Conservation (phyloP, 768 basidiomycete genomes). For the Pleurotus giganteus region DNA sequence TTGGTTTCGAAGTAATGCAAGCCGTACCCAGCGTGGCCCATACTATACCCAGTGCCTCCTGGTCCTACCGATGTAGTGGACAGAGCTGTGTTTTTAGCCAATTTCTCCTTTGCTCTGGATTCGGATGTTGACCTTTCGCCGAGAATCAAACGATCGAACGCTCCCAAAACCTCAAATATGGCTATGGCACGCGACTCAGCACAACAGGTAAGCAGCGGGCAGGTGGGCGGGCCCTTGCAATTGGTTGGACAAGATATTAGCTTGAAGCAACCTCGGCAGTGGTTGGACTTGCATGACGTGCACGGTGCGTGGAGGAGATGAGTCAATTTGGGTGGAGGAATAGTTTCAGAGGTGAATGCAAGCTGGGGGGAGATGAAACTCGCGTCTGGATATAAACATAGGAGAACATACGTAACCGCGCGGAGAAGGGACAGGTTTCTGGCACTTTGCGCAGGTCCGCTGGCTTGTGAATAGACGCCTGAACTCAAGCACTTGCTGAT, state of each 20-base stretch:
- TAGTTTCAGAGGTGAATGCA: conserved; percentile 21
- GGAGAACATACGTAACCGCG: conserved; percentile 39
- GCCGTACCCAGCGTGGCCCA: conserved; percentile 12
- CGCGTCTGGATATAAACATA: not conserved
- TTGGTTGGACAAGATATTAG: conserved; percentile 32
- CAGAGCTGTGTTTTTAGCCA: conserved; percentile 22
- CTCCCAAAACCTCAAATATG: conserved; percentile 46
- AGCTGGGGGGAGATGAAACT: conserved; percentile 19
- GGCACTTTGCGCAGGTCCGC: conserved; percentile 37
- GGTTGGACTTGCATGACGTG: conserved; percentile 37
- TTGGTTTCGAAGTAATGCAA: too few relatives aligned
- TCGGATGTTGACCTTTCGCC: conserved; percentile 38
- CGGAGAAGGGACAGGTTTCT: conserved; percentile 31
- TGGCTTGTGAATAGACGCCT: conserved; percentile 33
- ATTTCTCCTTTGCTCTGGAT: conserved; percentile 31
- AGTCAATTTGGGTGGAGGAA: conserved; percentile 25
- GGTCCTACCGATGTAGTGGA: conserved; percentile 38
- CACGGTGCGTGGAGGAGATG: conserved; percentile 44
- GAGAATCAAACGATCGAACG: conserved; percentile 46
- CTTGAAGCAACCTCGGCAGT: conserved; percentile 50
- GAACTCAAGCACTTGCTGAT: conserved; percentile 29
- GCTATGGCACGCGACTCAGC: conserved; percentile 48
- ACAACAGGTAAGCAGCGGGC: conserved; percentile 41
- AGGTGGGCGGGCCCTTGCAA: conserved; percentile 41
- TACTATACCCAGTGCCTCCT: conserved; percentile 51